phyloP scores from a whole-genome alignment of 2,329 filamentous ascomycete species.

The Cladosporium sp. region DNA sequence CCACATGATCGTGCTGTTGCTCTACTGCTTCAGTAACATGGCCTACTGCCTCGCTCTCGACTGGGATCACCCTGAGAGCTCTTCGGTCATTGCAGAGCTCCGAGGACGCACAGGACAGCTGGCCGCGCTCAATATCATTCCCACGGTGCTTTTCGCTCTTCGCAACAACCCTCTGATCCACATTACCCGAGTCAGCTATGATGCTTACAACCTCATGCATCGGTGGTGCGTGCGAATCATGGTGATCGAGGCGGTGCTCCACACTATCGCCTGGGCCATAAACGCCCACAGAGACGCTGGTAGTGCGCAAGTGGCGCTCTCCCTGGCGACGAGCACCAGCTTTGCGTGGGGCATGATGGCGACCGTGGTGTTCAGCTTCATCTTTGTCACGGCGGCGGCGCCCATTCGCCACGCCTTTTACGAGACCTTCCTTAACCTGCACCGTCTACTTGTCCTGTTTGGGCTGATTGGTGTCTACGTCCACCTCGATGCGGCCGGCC shows the following conservation, averaged over 20 bases:
- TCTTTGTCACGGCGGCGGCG: constrained; percentile 67
- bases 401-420: constrained; percentile 91
- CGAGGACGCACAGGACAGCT: constrained; percentile 80
- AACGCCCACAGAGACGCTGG: constrained; percentile 57
- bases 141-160: constrained; percentile 78
- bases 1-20: constrained; percentile 61
- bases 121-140: constrained; percentile 83
- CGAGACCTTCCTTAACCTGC: constrained; percentile 85
- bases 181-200: constrained; percentile 80
- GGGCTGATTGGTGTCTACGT: constrained; percentile 68
- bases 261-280: constrained; percentile 67
- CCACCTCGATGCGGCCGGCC: constrained; percentile 63
- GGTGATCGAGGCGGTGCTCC: constrained; percentile 61
- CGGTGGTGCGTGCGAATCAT: constrained; percentile 75
- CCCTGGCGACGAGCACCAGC: constrained; percentile 55
- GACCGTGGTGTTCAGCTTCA: constrained; percentile 53
- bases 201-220: constrained; percentile 89
- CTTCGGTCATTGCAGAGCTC: constrained; percentile 67
- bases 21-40: constrained; percentile 66
- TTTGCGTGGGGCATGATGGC: constrained; percentile 59
- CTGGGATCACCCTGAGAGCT: constrained; percentile 42
- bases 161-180: constrained; percentile 89
- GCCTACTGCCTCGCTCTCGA: constrained; percentile 68
- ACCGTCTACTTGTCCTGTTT: constrained; percentile 68
- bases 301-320: constrained; percentile 50